Conservation (phyloP, 2,329 filamentous ascomycete species). For the Sporothrix variecibatus region DNA sequence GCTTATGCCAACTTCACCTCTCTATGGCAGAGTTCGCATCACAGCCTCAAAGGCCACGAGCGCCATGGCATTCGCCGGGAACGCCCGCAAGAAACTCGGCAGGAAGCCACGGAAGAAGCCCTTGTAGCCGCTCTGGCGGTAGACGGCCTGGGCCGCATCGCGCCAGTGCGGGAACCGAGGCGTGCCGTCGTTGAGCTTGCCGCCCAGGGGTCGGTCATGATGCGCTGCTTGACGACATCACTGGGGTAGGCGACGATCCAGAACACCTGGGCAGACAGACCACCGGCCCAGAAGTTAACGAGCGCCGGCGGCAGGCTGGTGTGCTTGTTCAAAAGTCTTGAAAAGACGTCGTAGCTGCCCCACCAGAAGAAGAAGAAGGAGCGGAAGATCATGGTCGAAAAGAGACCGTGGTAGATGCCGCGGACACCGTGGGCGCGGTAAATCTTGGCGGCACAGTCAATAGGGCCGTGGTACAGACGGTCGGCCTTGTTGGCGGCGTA, state of each 20-base stretch:
- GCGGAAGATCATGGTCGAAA: constrained; percentile 83
- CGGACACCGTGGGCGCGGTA: constrained; percentile 69
- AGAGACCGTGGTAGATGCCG: constrained; percentile 84
- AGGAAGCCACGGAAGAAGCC: constrained; percentile 94
- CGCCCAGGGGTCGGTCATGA: constrained; percentile 95
- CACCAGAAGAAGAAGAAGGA: constrained; percentile 98
- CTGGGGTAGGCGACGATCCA: constrained; percentile 91
- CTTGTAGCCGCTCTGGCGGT: constrained; percentile 70
- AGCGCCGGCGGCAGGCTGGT: constrained; percentile 73
- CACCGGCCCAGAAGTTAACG: constrained; percentile 97
- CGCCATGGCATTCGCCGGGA: constrained; percentile 94
- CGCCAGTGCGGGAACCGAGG: constrained; percentile 74
- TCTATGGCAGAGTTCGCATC: constrained; percentile 66
- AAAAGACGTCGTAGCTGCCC: constrained; percentile 89
- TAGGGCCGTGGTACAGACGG: constrained; percentile 79
- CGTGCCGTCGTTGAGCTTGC: constrained; percentile 65
- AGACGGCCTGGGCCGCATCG: constrained; percentile 76
- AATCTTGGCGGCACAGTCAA: constrained; percentile 78
- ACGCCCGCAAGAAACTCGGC: constrained; percentile 90
- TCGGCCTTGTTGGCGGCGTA: constrained; percentile 79
- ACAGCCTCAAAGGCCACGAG: constrained; percentile 91
- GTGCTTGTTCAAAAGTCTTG: constrained; percentile 63
- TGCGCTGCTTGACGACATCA: constrained; percentile 91
- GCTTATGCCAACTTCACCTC: neutral
- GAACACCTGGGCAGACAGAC: constrained; percentile 88